A percentile compares a stretch with the other conserved stretches of the same genome.
These are phyloP conservation scores for Geranomyces michiganensis DNA, from an alignment of 192 early-diverging fungal genomes.

Conservation along the genomic window DNA sequence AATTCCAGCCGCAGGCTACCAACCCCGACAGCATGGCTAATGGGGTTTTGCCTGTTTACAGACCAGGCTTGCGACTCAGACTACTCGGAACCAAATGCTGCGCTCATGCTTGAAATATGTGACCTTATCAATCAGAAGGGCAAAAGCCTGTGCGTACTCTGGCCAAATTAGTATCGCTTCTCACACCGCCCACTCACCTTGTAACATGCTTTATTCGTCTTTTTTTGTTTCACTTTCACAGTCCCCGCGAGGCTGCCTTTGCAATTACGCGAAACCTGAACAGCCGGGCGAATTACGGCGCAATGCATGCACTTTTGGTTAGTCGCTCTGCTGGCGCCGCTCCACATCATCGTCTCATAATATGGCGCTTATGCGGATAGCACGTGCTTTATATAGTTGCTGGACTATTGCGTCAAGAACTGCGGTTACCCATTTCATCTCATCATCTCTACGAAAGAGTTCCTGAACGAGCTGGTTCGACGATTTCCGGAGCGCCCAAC, in stretches of 20 bases:
- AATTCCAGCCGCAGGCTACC: too few relatives aligned
- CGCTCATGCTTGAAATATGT: constrained; percentile 92
- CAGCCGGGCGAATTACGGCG: constrained; percentile 53
- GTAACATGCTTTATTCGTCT: too few relatives aligned
- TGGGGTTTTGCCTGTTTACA: constrained; percentile 4
- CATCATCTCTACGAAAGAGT: constrained; percentile 94
- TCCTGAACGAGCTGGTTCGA: constrained; percentile 92
- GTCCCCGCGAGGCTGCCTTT: constrained; percentile 76
- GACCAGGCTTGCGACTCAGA: constrained; percentile 80
- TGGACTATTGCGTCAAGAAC: constrained; percentile 98
- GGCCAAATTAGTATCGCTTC: too few relatives aligned
- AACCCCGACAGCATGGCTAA: neutral
- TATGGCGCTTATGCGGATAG: neutral
- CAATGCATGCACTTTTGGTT: constrained; percentile 70
- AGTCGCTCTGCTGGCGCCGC: constrained; percentile 2
- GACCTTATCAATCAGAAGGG: constrained; percentile 92
- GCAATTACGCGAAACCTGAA: constrained; percentile 70
- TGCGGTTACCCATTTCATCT: constrained; percentile 98
- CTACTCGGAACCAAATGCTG: constrained; percentile 75
- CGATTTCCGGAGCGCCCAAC: constrained; percentile 90
- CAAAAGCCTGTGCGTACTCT: constrained; percentile 71
- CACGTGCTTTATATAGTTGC: constrained; percentile 55
- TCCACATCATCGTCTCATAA: neutral
- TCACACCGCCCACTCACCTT: too few relatives aligned
- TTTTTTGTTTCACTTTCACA: constrained; percentile 23